A percentile compares a stretch with the other conserved stretches of the same genome.
These are phyloP conservation scores for Mycena haematopus DNA, from an alignment of 768 basidiomycete genomes.

Conservation along the genomic window DNA sequence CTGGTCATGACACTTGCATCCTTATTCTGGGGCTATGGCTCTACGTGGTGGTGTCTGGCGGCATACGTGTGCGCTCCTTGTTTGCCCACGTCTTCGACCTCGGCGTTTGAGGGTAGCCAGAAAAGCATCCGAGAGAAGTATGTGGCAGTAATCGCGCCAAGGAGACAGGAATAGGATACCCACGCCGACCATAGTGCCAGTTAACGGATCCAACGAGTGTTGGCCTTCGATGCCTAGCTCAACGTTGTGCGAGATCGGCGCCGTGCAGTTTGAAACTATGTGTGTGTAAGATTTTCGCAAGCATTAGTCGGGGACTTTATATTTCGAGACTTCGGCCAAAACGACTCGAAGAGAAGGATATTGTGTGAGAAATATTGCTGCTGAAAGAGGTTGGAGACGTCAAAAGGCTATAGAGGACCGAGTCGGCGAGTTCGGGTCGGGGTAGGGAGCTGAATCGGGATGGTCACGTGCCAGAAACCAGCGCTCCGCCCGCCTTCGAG, in stretches of 20 bases:
- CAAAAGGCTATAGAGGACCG: too few species aligned
- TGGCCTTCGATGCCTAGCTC: too few species aligned
- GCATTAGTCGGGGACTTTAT: too few species aligned
- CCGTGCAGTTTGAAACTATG: not conserved
- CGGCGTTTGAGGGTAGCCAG: not conserved
- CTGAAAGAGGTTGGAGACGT: too few species aligned
- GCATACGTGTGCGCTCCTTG: not conserved
- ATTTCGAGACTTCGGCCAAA: too few species aligned
- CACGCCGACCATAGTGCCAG: too few species aligned
- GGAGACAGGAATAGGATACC: not conserved
- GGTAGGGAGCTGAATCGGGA: not conserved
- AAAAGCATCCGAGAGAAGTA: not conserved
- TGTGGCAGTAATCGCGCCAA: slow-evolving; percentile 1
- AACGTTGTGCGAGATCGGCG: not conserved
- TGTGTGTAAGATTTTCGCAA: not conserved
- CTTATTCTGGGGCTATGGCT: too few species aligned
- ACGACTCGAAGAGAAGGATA: too few species aligned
- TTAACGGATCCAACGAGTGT: not conserved
- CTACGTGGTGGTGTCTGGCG: too few species aligned
- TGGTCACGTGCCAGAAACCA: not conserved
- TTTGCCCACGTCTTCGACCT: not conserved
- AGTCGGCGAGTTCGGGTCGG: too few species aligned
- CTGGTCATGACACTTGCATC: too few species aligned
- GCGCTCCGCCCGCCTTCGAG: not conserved
- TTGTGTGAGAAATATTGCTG: too few species aligned